Evolutionary conservation across 768 basidiomycete species (phyloP), one percentile per base, ranked within the genome.

Genomic region (Antrodiella citrinella): DNA sequence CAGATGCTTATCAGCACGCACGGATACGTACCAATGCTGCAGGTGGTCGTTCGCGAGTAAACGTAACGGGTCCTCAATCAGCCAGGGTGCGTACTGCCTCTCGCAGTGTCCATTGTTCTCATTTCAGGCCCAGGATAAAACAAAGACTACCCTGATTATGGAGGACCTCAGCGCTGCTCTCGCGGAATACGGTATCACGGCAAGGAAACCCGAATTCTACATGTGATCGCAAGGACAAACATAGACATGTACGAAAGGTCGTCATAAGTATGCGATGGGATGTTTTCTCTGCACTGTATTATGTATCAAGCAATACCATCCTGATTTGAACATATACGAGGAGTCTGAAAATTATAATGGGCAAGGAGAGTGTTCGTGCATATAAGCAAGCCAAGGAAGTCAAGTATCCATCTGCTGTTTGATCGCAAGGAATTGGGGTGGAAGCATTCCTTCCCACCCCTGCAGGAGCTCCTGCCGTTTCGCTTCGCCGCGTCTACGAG

Each of bases 1-100:
- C 89, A 2, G 96, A 99, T 65, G 93, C 96, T 9, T 98, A 91
- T 68, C 93, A 97, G 62, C 95, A 97, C 67, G 96, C 96, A 5
- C 88, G 95, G 24, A 90, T 98, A 60, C 82, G 96, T 30, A 90
- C 91, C 1, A 95, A 91, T 52, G 91, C 90, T 26, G 64, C 83
- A 4, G 80, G 84, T 23, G 86, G 89, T 30, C 76, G 89, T 13
- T 73, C 81, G 23, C 75, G 86, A 22, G 73, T 78, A 10, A 80
- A 81, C 56, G 72, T 77, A 1, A 61, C 69, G 10, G 84, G 82
- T 9, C 75, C 80, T 40, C 80, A 79, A 12, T 77, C 79, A 40
- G 72, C 75, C 40, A 84, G 86, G 73, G 89, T 85, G 47, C 50
- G 73, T 67, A 38, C n/a, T 41, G 11, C 3, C 30, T 26, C 3